Base-by-base conservation (phyloP, 441 rosid genomes). In the Melastoma candidum region DNA sequence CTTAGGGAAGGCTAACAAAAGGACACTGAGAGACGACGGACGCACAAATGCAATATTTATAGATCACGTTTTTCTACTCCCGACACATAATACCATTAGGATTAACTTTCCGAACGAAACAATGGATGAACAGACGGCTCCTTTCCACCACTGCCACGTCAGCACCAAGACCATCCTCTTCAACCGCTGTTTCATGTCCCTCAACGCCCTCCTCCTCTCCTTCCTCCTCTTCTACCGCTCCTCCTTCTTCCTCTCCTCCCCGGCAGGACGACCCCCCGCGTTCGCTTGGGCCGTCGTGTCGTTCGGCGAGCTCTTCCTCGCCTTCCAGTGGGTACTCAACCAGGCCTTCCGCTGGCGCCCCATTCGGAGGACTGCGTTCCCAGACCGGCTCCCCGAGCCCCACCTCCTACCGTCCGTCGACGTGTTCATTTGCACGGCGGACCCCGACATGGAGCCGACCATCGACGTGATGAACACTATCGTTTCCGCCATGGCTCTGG, bases 401-500 rank as follows among this genome's bases (percentile, higher is more conserved):
- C 63, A 26, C 0, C 0, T 60, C n/a, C 74, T 77, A 41, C 78
- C 80, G 0, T 49, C 49, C 0, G 54, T 68, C 24, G 78, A 71
- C 14, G 70, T 71, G 54, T 60, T 71, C n/a, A 56, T 73, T 10
- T 73, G 71, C 67, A 73, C 81, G 2, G 71, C 57, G 2, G 81
- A 77, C 51, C 76, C 70, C 0, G 24, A 27, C 0, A 71, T 63
- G 51, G 78, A 77, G 67, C 73, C 78, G 5, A 58, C 76, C 0
- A 14, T 68, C 5, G 64, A 48, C 7, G 78, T 73, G 12, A 64
- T 73, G 72, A 77, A 77, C 65, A 73, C 78, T 0, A 74, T 77
- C n/a, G 3, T 73, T 0, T 77, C 81, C 1, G 70, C 74, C 12
- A 60, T 77, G 73, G 72, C 73, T 0, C 58, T 70, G 11, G 76